Evolutionary conservation across 371 early-diverging fungal species (phyloP).

Genomic region (Capillidium heterosporum): DNA sequence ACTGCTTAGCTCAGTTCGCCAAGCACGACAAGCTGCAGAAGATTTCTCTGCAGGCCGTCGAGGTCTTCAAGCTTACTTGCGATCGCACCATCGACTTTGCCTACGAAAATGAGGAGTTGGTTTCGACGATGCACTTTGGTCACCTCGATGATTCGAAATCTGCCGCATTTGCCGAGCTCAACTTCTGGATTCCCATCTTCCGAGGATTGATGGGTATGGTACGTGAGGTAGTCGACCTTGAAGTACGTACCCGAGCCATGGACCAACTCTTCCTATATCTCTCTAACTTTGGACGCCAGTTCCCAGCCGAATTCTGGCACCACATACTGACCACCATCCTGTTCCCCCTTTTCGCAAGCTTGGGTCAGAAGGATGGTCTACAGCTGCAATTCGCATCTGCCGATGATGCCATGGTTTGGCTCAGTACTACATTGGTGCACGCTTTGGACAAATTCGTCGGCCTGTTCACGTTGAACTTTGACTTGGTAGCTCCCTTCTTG

Average conservation of each 20-base stretch:
- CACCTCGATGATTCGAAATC: too few species aligned
- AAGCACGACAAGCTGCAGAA: slow-evolving; percentile 31
- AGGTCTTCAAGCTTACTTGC: background rate
- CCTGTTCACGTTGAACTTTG: slow-evolving; percentile 61
- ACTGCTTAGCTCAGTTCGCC: slow-evolving; percentile 63
- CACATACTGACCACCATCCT: slow-evolving; percentile 63
- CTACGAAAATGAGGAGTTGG: background rate
- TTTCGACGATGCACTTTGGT: too few species aligned
- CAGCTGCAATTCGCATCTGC: background rate
- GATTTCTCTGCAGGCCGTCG: slow-evolving; percentile 10
- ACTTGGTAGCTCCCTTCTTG: slow-evolving; percentile 40
- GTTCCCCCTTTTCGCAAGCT: slow-evolving; percentile 55
- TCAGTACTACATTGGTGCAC: slow-evolving; percentile 50
- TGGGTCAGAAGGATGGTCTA: slow-evolving; percentile 15
- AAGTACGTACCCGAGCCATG: slow-evolving; percentile 73
- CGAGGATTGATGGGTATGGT: slow-evolving; percentile 70
- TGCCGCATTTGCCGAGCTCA: slow-evolving; percentile 8
- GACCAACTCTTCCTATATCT: slow-evolving; percentile 65
- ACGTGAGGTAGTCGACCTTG: slow-evolving; percentile 73
- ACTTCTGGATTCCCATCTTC: slow-evolving; percentile 69
- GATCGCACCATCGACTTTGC: slow-evolving; percentile 8
- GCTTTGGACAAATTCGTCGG: slow-evolving; percentile 76
- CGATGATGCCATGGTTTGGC: slow-evolving; percentile 19
- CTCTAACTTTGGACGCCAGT: slow-evolving; percentile 43
- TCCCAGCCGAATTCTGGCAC: slow-evolving; percentile 63